Percentiles rank a stretch among this genome's conserved stretches.
Evolutionary conservation across 768 basidiomycete species (phyloP).

Genomic region (Boletus huronensis): DNA sequence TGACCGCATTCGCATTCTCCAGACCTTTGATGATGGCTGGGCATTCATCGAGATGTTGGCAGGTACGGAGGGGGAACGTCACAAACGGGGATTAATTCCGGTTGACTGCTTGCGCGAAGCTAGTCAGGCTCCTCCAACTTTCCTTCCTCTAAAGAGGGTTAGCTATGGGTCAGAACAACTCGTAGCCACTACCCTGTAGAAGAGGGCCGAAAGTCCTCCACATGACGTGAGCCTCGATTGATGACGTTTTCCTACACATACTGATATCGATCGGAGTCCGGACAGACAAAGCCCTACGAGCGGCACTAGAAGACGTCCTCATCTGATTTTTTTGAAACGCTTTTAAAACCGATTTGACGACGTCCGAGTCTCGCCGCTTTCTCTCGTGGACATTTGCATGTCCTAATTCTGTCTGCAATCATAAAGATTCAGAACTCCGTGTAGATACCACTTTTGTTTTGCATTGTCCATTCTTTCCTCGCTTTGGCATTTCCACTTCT

Average conservation of each 20-base stretch:
- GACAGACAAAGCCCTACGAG: background rate
- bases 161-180: constrained; percentile 25
- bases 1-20: constrained; percentile 51
- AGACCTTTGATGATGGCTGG: constrained; percentile 71
- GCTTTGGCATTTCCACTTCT: background rate
- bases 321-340: background rate
- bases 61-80: background rate
- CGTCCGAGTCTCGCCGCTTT: background rate
- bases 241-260: background rate
- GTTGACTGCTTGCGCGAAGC: constrained; percentile 60
- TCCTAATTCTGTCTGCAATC: background rate
- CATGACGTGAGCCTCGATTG: constrained; percentile 2
- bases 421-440: constrained; percentile 6
- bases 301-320: background rate
- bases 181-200: background rate
- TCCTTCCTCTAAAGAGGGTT: constrained; percentile 48
- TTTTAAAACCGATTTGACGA: background rate
- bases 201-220: background rate
- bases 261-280: constrained; percentile 2
- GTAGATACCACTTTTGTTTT: constrained; percentile 12
- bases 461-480: background rate
- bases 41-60: constrained; percentile 50
- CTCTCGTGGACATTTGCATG: background rate
- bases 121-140: constrained; percentile 45
- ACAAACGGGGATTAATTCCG: constrained; percentile 54